Evolutionary conservation across 768 basidiomycete species (phyloP).

Genomic region (Trametes elegans): DNA sequence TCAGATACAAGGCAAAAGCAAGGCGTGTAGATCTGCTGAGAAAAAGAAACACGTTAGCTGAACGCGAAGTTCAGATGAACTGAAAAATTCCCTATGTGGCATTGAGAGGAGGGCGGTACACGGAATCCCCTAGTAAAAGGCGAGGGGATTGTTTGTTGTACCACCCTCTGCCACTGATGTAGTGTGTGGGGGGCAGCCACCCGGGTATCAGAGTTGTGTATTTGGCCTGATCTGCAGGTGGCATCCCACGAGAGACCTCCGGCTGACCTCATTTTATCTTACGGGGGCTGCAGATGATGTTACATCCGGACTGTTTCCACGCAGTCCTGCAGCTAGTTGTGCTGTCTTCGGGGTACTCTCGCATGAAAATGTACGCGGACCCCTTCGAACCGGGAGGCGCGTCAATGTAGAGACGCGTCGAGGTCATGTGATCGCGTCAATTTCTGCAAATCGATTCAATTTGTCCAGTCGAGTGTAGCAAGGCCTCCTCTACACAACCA

Average conservation of each 20-base stretch:
- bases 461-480: constrained; percentile 5
- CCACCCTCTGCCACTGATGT: constrained; percentile 12
- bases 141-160: constrained; percentile 24
- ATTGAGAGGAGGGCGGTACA: constrained; percentile 18
- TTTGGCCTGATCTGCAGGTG: constrained; percentile 12
- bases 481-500: background rate
- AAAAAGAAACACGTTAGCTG: background rate
- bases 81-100: constrained; percentile 21
- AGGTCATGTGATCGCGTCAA: constrained; percentile 11
- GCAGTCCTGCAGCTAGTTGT: background rate
- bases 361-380: background rate
- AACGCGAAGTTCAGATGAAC: constrained; percentile 8
- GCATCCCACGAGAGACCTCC: no score
- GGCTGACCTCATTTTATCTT: background rate
- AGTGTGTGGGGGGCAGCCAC: background rate
- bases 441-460: constrained; percentile 8
- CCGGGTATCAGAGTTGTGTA: constrained; percentile 3
- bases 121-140: constrained; percentile 29
- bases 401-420: constrained; percentile 10
- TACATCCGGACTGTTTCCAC: no score
- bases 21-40: no score
- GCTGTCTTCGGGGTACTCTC: no score
- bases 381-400: background rate
- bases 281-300: no score
- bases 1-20: no score